phyloP scores from a whole-genome alignment of 176 grass and related monocot species.

The Oryza punctata region DNA sequence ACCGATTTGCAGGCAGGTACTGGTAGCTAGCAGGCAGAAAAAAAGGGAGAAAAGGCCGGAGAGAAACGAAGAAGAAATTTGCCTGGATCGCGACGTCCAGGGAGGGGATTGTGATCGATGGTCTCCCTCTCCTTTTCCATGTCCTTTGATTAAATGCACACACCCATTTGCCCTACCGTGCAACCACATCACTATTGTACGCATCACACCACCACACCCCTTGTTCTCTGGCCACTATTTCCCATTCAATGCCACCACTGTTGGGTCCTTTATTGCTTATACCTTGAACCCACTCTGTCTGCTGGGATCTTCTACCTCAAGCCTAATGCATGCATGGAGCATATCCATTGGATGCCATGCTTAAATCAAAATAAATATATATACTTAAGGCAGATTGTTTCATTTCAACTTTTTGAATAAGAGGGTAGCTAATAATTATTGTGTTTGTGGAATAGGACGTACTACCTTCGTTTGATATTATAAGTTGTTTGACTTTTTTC shows the following conservation, averaged over 20 bases:
- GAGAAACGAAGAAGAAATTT: not conserved
- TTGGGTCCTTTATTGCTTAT: conserved; percentile 58
- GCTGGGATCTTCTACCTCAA: conserved; percentile 47
- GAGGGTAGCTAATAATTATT: not conserved
- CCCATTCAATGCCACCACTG: conserved; percentile 67
- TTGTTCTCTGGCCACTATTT: conserved; percentile 78
- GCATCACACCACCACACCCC: conserved; percentile 49
- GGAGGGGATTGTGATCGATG: not conserved
- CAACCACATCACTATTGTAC: conserved; percentile 65
- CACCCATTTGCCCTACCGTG: not conserved
- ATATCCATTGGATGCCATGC: not conserved
- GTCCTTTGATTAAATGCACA: conserved; percentile 29
- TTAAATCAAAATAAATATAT: not conserved
- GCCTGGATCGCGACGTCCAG: conserved; percentile 1
- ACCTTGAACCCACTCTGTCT: conserved; percentile 85
- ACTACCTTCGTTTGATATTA: too few relatives aligned
- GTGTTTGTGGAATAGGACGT: not conserved
- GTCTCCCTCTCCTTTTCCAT: not conserved
- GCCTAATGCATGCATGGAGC: not conserved
- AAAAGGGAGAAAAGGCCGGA: not conserved
- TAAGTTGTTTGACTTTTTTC: too few relatives aligned
- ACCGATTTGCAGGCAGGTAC: not conserved
- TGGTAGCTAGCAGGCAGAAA: not conserved
- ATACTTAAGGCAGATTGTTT: not conserved
- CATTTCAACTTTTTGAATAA: not conserved